Conservation (phyloP, 2,329 filamentous ascomycete species). For the Talaromyces sp. region DNA sequence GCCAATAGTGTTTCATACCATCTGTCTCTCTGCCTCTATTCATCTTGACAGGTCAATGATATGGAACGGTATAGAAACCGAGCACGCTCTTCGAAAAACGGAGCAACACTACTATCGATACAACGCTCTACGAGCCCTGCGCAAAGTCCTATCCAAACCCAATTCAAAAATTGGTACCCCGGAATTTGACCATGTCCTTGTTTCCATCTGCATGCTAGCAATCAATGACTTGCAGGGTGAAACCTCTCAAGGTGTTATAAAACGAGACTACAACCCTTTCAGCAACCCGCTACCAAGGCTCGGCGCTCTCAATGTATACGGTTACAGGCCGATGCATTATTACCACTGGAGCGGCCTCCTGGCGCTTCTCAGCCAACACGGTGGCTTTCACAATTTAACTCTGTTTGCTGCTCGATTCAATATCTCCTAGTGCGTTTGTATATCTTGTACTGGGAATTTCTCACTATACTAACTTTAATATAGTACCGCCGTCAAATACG, state of each 20-base stretch:
- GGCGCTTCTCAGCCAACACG: conserved; percentile 9
- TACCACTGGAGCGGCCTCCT: conserved; percentile 8
- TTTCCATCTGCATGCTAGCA: conserved; percentile 9
- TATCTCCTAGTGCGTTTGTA: neutral
- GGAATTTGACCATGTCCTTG: conserved; percentile 1
- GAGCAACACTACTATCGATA: conserved; percentile 9
- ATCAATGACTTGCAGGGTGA: conserved; percentile 9
- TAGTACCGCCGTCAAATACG: conserved; percentile 10
- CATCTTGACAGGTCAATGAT: conserved; percentile 8
- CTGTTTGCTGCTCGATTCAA: neutral
- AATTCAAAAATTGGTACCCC: neutral
- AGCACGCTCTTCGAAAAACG: neutral
- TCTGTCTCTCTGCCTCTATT: conserved; percentile 9
- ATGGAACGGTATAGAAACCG: conserved; percentile 3
- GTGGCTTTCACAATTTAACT: conserved; percentile 7
- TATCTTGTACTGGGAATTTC: neutral
- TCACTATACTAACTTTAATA: neutral
- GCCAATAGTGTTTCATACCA: conserved; percentile 8
- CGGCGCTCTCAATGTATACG: conserved; percentile 11
- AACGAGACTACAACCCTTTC: conserved; percentile 11
- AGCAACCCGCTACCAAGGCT: conserved; percentile 2
- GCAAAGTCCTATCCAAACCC: neutral
- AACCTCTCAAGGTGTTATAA: neutral
- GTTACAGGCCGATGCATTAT: conserved; percentile 8
- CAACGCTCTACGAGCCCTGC: conserved; percentile 5